phyloP scores from a whole-genome alignment of 495 filamentous ascomycete genomes.

The Penicillium malachiteum region DNA sequence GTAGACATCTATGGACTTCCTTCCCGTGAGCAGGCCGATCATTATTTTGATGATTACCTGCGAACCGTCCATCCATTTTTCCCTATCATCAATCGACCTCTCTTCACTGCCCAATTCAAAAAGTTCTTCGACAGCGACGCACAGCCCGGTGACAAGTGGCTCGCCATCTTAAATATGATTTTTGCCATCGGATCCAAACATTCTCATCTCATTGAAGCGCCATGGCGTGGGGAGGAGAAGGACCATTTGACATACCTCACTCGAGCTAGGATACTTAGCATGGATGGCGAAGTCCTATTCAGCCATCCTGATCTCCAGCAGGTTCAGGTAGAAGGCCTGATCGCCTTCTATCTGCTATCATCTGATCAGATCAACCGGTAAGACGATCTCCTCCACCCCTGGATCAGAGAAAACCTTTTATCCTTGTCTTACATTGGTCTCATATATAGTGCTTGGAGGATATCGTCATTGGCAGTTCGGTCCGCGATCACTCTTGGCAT shows the following conservation, averaged over 20 bases:
- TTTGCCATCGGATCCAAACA: slow-evolving; percentile 64
- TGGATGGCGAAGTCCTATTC: slow-evolving; percentile 54
- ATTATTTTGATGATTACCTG: slow-evolving; percentile 57
- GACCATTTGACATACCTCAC: slow-evolving; percentile 49
- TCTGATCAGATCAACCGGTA: slow-evolving; percentile 66
- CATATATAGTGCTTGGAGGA: slow-evolving; percentile 59
- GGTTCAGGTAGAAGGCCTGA: slow-evolving; percentile 58
- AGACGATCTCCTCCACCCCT: no score
- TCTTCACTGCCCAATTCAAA: slow-evolving; percentile 46
- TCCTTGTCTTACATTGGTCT: background rate
- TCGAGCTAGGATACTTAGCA: slow-evolving; percentile 58
- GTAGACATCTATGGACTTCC: slow-evolving; percentile 57
- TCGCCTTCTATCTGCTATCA: slow-evolving; percentile 60
- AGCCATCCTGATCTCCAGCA: slow-evolving; percentile 62
- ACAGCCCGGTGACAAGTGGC: slow-evolving; percentile 53
- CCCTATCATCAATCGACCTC: slow-evolving; percentile 56
- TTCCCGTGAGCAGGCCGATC: slow-evolving; percentile 50
- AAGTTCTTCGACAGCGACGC: slow-evolving; percentile 42
- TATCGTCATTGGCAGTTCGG: slow-evolving; percentile 59
- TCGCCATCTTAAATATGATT: slow-evolving; percentile 63
- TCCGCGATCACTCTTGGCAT: slow-evolving; percentile 61
- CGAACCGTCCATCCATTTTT: slow-evolving; percentile 59
- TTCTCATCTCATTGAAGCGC: slow-evolving; percentile 51
- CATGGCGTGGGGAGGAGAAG: slow-evolving; percentile 47
- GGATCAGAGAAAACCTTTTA: no score